Percentiles rank a stretch among this genome's conserved stretches.
Evolutionary conservation across 345 rosid genomes (phyloP).

Genomic region (Iberis pinnata): DNA sequence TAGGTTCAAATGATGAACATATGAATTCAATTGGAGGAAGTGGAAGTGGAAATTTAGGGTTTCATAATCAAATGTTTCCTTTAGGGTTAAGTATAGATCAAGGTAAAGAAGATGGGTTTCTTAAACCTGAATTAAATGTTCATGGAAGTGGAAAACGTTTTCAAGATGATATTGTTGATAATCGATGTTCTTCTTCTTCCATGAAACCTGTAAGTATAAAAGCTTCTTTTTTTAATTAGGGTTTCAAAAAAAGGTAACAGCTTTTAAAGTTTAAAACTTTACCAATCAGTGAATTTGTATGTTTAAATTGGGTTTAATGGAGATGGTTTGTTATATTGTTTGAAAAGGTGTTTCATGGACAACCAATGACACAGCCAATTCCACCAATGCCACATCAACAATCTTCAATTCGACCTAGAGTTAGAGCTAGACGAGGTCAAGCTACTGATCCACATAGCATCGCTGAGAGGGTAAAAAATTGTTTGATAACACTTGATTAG

Average conservation of each 20-base stretch:
- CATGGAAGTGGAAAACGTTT: constrained; percentile 69
- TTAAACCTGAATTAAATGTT: constrained; percentile 71
- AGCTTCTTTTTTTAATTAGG: no score
- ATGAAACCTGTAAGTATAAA: constrained; percentile 87
- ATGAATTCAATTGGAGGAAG: constrained; percentile 25
- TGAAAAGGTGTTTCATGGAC: constrained; percentile 93
- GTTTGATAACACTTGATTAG: neutral
- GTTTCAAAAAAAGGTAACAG: no score
- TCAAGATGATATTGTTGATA: constrained; percentile 58
- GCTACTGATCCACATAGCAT: constrained; percentile 99
- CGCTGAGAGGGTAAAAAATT: constrained; percentile 95
- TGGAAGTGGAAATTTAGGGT: constrained; percentile 39
- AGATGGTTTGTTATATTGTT: no score
- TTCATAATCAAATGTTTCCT: constrained; percentile 68
- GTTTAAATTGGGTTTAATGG: no score
- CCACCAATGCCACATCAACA: constrained; percentile 87
- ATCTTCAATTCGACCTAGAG: constrained; percentile 78
- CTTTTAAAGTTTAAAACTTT: no score
- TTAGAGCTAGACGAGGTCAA: constrained; percentile 97
- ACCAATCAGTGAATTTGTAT: no score
- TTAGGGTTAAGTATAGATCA: constrained; percentile 82
- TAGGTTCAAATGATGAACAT: constrained; percentile 54
- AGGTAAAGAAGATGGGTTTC: constrained; percentile 63
- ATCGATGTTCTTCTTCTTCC: constrained; percentile 46
- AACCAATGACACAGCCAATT: constrained; percentile 61